phyloP scores from a whole-genome alignment of 805 yeast genomes.

The Metschnikowia kofuensis region DNA sequence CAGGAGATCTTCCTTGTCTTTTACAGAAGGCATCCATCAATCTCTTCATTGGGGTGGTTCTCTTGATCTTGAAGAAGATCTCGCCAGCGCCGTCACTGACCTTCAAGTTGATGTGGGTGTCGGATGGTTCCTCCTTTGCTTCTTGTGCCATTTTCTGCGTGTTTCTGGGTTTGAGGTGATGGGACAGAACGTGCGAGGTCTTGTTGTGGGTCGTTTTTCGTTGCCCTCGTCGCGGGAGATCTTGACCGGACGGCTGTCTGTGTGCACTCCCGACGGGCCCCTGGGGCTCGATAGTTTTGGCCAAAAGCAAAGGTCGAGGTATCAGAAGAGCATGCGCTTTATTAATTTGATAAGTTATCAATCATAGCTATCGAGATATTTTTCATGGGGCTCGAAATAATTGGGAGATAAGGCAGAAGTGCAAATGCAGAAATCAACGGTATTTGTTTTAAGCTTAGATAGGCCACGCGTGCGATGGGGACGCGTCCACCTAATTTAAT shows the following conservation, averaged over 20 bases:
- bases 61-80: conserved; percentile 91
- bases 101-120: conserved; percentile 84
- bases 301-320: no score
- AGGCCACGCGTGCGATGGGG: background rate
- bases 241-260: background rate
- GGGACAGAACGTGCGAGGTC: background rate
- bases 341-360: no score
- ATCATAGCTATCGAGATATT: no score
- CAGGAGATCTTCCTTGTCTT: conserved; percentile 89
- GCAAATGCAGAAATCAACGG: no score
- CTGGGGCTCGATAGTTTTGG: background rate
- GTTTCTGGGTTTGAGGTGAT: background rate
- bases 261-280: background rate
- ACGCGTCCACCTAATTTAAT: background rate
- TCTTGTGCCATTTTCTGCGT: conserved; percentile 15
- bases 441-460: no score
- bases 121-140: conserved; percentile 21
- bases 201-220: conserved; percentile 1
- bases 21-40: conserved; percentile 98
- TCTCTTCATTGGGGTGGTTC: conserved; percentile 87
- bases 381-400: no score
- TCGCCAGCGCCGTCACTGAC: conserved; percentile 94
- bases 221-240: conserved; percentile 3
- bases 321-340: no score
- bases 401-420: no score